phyloP scores from a whole-genome alignment of 169 alveolate genomes.

The Blepharisma undulans region DNA sequence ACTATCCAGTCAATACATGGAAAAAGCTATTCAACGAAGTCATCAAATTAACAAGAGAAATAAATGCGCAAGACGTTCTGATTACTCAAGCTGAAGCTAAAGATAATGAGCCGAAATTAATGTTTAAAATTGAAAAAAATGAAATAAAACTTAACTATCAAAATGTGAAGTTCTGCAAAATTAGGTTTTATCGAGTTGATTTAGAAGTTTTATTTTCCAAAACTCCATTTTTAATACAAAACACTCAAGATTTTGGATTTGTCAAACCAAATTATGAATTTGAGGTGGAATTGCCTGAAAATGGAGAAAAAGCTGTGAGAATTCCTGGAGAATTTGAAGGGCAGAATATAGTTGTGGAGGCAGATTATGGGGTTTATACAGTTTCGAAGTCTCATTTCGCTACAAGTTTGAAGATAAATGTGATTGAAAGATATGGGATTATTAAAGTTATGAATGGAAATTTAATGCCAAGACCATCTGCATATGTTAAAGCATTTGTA shows the following conservation, averaged over 20 bases:
- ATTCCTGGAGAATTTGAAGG: slow-evolving; percentile 66
- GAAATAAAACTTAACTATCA: neutral
- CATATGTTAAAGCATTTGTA: slow-evolving; percentile 77
- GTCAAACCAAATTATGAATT: slow-evolving; percentile 22
- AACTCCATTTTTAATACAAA: neutral
- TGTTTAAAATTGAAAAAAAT: neutral
- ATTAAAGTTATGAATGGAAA: slow-evolving; percentile 66
- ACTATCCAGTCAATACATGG: slow-evolving; percentile 28
- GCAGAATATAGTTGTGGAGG: slow-evolving; percentile 73
- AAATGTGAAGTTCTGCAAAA: neutral
- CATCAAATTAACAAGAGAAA: neutral
- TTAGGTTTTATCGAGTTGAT: neutral
- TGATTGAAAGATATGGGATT: slow-evolving; percentile 77
- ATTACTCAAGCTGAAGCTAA: neutral
- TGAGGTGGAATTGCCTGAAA: neutral
- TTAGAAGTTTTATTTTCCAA: slow-evolving; percentile 40
- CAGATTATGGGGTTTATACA: slow-evolving; percentile 62
- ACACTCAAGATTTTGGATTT: slow-evolving; percentile 11
- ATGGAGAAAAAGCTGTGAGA: neutral
- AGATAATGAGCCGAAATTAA: neutral
- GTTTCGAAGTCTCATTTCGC: slow-evolving; percentile 67
- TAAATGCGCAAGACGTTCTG: neutral
- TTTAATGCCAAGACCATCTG: slow-evolving; percentile 39
- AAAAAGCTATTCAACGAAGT: neutral
- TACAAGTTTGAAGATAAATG: slow-evolving; percentile 58